phyloP scores from a whole-genome alignment of 495 filamentous ascomycete species.

The Xylaria acuta region DNA sequence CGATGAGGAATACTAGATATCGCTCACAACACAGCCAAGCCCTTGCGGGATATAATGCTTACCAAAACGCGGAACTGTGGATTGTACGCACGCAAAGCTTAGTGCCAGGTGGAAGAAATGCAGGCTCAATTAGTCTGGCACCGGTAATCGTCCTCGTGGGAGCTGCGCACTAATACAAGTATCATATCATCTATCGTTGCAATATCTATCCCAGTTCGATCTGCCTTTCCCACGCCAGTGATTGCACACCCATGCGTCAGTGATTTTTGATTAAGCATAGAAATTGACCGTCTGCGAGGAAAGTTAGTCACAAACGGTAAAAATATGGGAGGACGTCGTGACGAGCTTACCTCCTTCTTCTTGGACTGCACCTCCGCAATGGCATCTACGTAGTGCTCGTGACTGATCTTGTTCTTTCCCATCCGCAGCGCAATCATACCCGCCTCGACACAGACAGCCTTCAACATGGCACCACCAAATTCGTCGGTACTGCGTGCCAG shows the following conservation, averaged over 20 bases:
- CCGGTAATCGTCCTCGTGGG: conserved; percentile 1
- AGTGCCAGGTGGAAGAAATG: not conserved
- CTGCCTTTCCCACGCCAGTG: conserved; percentile 7
- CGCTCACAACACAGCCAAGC: not conserved
- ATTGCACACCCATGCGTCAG: conserved; percentile 18
- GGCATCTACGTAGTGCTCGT: conserved; percentile 99
- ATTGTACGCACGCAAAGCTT: not conserved
- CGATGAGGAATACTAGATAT: not conserved
- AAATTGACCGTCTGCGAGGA: conserved; percentile 62
- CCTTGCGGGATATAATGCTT: not conserved
- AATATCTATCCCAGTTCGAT: conserved; percentile 28
- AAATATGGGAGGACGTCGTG: not conserved
- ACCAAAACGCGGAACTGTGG: not conserved
- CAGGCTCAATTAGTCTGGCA: conserved; percentile 5
- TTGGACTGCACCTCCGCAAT: conserved; percentile 97
- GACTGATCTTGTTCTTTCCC: conserved; percentile 91
- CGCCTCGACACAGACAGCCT: conserved; percentile 98
- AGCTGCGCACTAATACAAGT: conserved; percentile 18
- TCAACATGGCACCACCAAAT: conserved; percentile 96
- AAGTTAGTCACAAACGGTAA: conserved; percentile 37
- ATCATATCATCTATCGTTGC: conserved; percentile 16
- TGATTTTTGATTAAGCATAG: conserved; percentile 62
- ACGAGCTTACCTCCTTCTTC: conserved; percentile 82
- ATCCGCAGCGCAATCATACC: conserved; percentile 97
- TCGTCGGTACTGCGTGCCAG: conserved; percentile 97